Conservation (phyloP, 2,329 filamentous ascomycete species). For the Ceratocystis cacaofunesta region DNA sequence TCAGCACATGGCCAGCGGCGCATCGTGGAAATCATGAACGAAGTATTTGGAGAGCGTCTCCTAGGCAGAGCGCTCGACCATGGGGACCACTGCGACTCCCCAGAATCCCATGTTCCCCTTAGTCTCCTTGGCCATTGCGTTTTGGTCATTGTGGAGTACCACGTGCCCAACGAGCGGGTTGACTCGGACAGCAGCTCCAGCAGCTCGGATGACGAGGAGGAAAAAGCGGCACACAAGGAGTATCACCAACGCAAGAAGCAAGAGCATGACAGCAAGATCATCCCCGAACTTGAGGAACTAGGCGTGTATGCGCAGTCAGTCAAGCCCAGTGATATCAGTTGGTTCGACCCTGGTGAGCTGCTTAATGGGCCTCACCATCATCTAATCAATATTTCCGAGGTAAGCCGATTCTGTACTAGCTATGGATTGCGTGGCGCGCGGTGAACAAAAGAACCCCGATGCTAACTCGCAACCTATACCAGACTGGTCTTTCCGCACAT, state of each 20-base stretch:
- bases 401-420: background rate
- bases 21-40: conserved; percentile 49
- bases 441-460: background rate
- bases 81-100: conserved; percentile 30
- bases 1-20: conserved; percentile 41
- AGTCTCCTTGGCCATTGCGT: conserved; percentile 47
- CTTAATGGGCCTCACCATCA: conserved; percentile 48
- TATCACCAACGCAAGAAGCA: conserved; percentile 40
- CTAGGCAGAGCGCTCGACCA: conserved; percentile 42
- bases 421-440: too few relatives aligned
- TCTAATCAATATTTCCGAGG: conserved; percentile 54
- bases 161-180: conserved; percentile 38
- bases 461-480: background rate
- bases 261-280: conserved; percentile 36
- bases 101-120: conserved; percentile 40
- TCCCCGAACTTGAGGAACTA: conserved; percentile 49
- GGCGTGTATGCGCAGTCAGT: conserved; percentile 57
- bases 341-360: conserved; percentile 38
- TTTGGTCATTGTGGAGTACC: conserved; percentile 53
- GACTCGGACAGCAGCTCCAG: conserved; percentile 26
- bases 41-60: conserved; percentile 46
- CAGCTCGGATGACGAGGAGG: conserved; percentile 31
- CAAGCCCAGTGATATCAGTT: conserved; percentile 50
- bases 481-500: conserved; percentile 4
- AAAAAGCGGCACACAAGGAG: conserved; percentile 32